Evolutionary conservation across 1,284 basidiomycete genomes (phyloP), one percentile per base, ranked within the genome.

Genomic region (Volvariella surrecta): DNA sequence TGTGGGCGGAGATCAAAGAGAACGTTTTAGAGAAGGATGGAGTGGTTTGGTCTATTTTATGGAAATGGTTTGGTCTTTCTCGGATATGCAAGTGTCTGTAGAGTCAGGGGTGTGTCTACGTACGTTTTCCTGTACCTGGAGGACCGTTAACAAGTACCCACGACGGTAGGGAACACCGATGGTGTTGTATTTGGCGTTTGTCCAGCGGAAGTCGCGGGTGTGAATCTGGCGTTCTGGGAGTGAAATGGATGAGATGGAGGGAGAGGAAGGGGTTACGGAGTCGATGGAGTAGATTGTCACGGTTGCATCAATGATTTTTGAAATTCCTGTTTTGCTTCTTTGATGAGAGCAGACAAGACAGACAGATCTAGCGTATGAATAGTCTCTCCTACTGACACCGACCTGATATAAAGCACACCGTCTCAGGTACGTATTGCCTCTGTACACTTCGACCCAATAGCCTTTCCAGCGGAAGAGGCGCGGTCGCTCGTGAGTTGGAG

Each of bases 151-250:
- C 15, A 78, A 56, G 49, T 76, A 76, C 1, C 76, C 75, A 34
- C 74, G 59, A 15, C 72, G 62, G 52, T 74, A 68, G 0, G 76
- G 75, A 40, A 78, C 75, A 0, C 76, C 75, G 3, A 71, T 66
- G 39, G 68, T 60, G 51, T 74, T 74, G 42, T 62, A 61, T 46
- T 73, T 73, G 20, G 68, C 62, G 20, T 61, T 66, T 6, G 54
- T 61, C 72, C 71, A 75, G 13, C 58, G 47, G 19, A 60, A 61
- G 6, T 39, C n/a, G n/a, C 48, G 1, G 62, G 60, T 13, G 58
- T 59, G 50, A 59, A 67, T 32, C 58, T 57, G 55, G 63, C 64
- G 46, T 32, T 24, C 42, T 21, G 52, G 9, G 34, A 11, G 30
- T 17, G 16, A 6, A 21, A 32, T 35, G 6, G 34, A 42, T 17